Evolutionary conservation across 441 rosid species (phyloP).

Genomic region (Eruca vesicaria): DNA sequence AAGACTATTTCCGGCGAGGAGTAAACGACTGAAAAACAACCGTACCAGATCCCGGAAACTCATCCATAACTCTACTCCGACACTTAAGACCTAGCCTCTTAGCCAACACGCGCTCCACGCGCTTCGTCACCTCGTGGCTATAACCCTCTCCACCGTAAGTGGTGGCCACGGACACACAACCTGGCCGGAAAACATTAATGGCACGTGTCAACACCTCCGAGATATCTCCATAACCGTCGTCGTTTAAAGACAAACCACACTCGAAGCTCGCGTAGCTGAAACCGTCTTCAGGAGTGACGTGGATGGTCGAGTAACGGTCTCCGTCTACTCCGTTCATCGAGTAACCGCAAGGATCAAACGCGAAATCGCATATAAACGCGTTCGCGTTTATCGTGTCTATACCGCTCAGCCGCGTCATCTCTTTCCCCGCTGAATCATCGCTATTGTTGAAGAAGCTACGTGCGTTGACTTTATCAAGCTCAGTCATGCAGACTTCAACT

Average conservation of each 20-base stretch:
- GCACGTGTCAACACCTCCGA: conserved; percentile 55
- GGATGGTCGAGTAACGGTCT: conserved; percentile 89
- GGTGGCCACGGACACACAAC: conserved; percentile 61
- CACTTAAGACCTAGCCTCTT: conserved; percentile 78
- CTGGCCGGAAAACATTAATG: conserved; percentile 77
- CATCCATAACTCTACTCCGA: conserved; percentile 68
- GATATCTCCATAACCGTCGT: conserved; percentile 49
- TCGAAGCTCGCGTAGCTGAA: conserved; percentile 95
- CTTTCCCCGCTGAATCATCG: conserved; percentile 62
- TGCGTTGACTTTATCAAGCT: conserved; percentile 67
- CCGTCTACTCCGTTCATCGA: conserved; percentile 93
- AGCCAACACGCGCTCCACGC: conserved; percentile 62
- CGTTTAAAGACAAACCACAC: conserved; percentile 57
- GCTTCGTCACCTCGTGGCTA: conserved; percentile 59
- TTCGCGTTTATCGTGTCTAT: conserved; percentile 62
- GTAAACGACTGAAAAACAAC: conserved; percentile 82
- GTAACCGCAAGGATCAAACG: conserved; percentile 95
- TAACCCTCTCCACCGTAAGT: conserved; percentile 44
- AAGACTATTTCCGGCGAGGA: conserved; percentile 57
- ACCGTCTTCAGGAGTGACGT: conserved; percentile 96
- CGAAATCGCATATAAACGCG: conserved; percentile 79
- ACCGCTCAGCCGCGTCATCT: conserved; percentile 79
- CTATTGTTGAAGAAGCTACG: conserved; percentile 55
- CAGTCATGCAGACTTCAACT: conserved; percentile 93
- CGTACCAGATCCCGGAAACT: conserved; percentile 69